Evolutionary conservation across 2,329 filamentous ascomycete species (phyloP).

Genomic region (Monosporascus cannonballus): DNA sequence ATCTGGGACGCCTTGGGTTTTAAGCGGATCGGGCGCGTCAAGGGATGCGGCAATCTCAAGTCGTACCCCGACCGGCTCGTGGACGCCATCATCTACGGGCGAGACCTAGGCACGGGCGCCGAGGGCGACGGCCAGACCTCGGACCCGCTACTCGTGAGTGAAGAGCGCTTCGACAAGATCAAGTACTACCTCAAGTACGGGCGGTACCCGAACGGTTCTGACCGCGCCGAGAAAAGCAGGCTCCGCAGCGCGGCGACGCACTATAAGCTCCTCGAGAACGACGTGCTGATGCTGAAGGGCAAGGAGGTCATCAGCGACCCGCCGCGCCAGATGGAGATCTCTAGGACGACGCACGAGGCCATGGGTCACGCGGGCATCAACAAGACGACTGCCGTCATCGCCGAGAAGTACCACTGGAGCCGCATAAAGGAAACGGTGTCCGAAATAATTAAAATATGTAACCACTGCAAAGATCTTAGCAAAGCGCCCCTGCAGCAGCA

Average conservation of each 20-base stretch:
- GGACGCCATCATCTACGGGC: constrained; percentile 74
- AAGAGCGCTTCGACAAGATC: constrained; percentile 98
- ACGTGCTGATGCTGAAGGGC: constrained; percentile 92
- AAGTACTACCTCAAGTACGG: constrained; percentile 93
- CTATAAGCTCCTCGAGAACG: constrained; percentile 74
- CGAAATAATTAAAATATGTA: constrained; percentile 86
- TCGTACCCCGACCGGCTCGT: constrained; percentile 63
- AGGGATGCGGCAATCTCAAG: constrained; percentile 62
- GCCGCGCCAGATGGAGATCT: constrained; percentile 84
- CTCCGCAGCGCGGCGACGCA: constrained; percentile 90
- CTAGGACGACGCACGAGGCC: constrained; percentile 65
- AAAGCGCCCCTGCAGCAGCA: constrained; percentile 39
- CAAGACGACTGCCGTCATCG: constrained; percentile 92
- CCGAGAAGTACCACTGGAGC: constrained; percentile 94
- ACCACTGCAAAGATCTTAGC: constrained; percentile 76
- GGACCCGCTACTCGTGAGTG: constrained; percentile 77
- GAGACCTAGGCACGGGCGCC: constrained; percentile 44
- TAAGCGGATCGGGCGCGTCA: constrained; percentile 82
- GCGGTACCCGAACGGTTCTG: constrained; percentile 87
- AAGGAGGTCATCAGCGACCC: constrained; percentile 95
- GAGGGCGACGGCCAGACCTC: constrained; percentile 28
- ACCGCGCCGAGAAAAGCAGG: constrained; percentile 91
- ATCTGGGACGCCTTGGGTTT: constrained; percentile 92
- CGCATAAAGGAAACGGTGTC: constrained; percentile 97
- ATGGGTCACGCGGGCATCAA: constrained; percentile 87